phyloP scores from a whole-genome alignment of 257 asterid species.

The Gentiana macrophylla region DNA sequence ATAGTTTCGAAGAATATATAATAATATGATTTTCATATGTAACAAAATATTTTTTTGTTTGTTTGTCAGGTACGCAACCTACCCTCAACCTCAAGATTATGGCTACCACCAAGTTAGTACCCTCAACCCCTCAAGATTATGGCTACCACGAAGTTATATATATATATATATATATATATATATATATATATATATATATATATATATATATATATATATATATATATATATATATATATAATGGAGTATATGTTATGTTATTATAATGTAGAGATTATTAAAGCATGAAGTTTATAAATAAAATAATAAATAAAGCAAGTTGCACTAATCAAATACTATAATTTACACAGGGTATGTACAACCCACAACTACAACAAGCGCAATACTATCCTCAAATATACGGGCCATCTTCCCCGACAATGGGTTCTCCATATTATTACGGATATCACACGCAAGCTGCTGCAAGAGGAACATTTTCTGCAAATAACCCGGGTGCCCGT shows the following conservation, averaged over 20 bases:
- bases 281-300: not conserved
- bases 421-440: slow-evolving; percentile 57
- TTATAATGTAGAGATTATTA: too few species aligned
- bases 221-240: too few species aligned
- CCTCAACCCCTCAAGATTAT: not conserved
- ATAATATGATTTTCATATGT: too few species aligned
- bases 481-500: slow-evolving; percentile 46
- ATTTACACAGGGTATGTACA: slow-evolving; percentile 54
- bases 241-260: too few species aligned
- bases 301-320: not conserved
- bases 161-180: too few species aligned
- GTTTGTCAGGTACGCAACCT: slow-evolving; percentile 52
- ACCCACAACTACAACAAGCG: slow-evolving; percentile 60
- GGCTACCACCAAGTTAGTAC: slow-evolving; percentile 61
- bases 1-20: too few species aligned
- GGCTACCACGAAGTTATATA: slow-evolving; percentile 12
- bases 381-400: slow-evolving; percentile 63
- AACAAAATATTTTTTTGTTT: not conserved
- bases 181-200: too few species aligned
- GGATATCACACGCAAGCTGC: slow-evolving; percentile 59
- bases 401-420: slow-evolving; percentile 47
- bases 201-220: too few species aligned
- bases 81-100: slow-evolving; percentile 61
- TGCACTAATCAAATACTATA: not conserved
- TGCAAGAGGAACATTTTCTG: slow-evolving; percentile 51